A percentile compares a stretch with the other conserved stretches of the same genome.
Evolutionary conservation across 2,329 filamentous ascomycete species (phyloP).

Genomic region (Phyllachora maydis): DNA sequence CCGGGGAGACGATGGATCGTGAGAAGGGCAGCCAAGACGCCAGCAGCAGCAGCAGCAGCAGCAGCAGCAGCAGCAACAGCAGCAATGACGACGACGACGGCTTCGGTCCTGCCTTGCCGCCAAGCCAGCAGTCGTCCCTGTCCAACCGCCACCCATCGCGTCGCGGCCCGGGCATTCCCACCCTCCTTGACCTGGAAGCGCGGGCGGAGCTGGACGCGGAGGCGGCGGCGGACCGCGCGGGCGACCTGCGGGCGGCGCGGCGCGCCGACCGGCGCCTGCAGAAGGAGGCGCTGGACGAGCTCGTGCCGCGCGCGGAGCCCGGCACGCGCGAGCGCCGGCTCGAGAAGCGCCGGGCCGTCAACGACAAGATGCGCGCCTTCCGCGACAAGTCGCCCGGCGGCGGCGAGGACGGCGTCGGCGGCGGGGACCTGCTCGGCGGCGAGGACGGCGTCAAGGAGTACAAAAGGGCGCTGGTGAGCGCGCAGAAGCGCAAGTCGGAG

Average conservation of each 20-base stretch:
- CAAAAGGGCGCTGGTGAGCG: slow-evolving; percentile 42
- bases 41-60: too few species aligned
- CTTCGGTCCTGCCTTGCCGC: slow-evolving; percentile 26
- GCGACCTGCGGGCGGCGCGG: slow-evolving; percentile 38
- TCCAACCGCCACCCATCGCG: slow-evolving; percentile 8
- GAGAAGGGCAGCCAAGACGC: slow-evolving; percentile 12
- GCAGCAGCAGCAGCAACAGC: too few species aligned
- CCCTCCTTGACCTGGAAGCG: slow-evolving; percentile 50
- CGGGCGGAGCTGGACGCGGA: slow-evolving; percentile 26
- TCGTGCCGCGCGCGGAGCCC: slow-evolving; percentile 63
- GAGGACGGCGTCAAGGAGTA: slow-evolving; percentile 46
- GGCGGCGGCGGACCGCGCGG: slow-evolving; percentile 21
- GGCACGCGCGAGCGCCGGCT: slow-evolving; percentile 67
- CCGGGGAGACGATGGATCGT: slow-evolving; percentile 10
- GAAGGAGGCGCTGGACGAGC: slow-evolving; percentile 57
- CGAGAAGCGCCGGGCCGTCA: slow-evolving; percentile 62
- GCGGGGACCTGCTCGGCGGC: slow-evolving; percentile 60
- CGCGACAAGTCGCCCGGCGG: slow-evolving; percentile 45
- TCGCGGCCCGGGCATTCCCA: slow-evolving; percentile 52
- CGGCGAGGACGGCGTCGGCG: slow-evolving; percentile 36
- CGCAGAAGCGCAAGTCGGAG: slow-evolving; percentile 62
- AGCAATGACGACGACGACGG: slow-evolving; percentile 40
- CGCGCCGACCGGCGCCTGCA: slow-evolving; percentile 43
- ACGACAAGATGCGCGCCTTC: slow-evolving; percentile 56
- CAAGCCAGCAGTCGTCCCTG: slow-evolving; percentile 7